Conservation (phyloP, 768 basidiomycete species). For the Amanita pallidorosea region DNA sequence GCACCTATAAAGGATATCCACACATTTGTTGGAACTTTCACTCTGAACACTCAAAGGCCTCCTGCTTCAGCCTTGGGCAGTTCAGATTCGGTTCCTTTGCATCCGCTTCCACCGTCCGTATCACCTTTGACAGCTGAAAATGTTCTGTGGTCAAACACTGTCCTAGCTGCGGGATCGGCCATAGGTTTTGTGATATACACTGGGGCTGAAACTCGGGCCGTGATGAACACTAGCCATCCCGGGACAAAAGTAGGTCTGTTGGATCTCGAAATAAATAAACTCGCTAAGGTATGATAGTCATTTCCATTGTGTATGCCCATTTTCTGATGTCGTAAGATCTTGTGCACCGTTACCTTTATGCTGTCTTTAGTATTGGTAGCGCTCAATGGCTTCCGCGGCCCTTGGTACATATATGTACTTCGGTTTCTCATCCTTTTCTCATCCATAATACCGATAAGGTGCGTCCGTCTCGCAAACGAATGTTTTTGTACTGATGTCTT, state of each 20-base stretch:
- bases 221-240: constrained; percentile 98
- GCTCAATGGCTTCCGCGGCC: constrained; percentile 89
- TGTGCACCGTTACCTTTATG: constrained; percentile 89
- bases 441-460: constrained; percentile 99
- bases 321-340: constrained; percentile 45
- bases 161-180: constrained; percentile 88
- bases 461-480: constrained; percentile 14
- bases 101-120: constrained; percentile 40
- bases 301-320: neutral
- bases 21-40: constrained; percentile 88
- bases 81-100: constrained; percentile 24
- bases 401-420: constrained; percentile 94
- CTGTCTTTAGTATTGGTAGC: constrained; percentile 89
- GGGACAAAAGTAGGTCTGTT: constrained; percentile 88
- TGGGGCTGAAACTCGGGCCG: constrained; percentile 88
- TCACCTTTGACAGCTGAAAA: constrained; percentile 94
- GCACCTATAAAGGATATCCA: constrained; percentile 96
- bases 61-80: constrained; percentile 14
- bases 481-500: neutral
- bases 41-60: constrained; percentile 47
- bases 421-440: constrained; percentile 97
- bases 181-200: constrained; percentile 93
- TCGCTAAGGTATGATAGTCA: constrained; percentile 76
- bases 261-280: constrained; percentile 89
- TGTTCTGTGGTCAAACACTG: constrained; percentile 94